These are phyloP conservation scores for Tolypocladium tundrense DNA, from an alignment of 2,329 filamentous ascomycete species.

Conservation along the genomic window DNA sequence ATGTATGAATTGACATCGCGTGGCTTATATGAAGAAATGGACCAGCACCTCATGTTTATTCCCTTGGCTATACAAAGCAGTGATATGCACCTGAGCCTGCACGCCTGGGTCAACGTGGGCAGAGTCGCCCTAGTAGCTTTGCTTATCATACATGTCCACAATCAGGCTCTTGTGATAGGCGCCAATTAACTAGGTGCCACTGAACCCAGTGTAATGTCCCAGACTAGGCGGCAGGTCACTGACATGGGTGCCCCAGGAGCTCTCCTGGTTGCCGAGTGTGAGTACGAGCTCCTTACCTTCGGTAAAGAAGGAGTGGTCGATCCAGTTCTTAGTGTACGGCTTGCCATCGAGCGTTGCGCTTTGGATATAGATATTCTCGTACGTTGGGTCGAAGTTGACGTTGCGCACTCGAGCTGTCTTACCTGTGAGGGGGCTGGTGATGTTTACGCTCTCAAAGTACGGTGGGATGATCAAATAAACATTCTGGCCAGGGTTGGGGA, in stretches of 20 bases:
- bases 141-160: neutral
- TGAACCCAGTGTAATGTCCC: conserved; percentile 25
- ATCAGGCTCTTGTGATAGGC: neutral
- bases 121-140: neutral
- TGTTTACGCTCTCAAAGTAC: conserved; percentile 51
- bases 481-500: conserved; percentile 57
- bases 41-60: too few species aligned
- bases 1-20: too few species aligned
- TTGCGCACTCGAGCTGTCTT: conserved; percentile 50
- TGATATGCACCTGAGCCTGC: neutral
- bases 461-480: conserved; percentile 64
- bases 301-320: conserved; percentile 57
- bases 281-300: conserved; percentile 56
- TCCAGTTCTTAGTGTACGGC: conserved; percentile 54
- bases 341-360: conserved; percentile 51
- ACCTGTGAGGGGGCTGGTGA: conserved; percentile 47
- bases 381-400: conserved; percentile 49
- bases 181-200: conserved; percentile 12
- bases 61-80: neutral
- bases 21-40: too few species aligned
- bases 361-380: conserved; percentile 54
- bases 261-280: conserved; percentile 49
- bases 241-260: conserved; percentile 49
- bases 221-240: conserved; percentile 54
- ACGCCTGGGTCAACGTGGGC: too few species aligned